Base-by-base conservation (phyloP, 2,329 filamentous ascomycete species). In the Drechslerella coelobrocha region DNA sequence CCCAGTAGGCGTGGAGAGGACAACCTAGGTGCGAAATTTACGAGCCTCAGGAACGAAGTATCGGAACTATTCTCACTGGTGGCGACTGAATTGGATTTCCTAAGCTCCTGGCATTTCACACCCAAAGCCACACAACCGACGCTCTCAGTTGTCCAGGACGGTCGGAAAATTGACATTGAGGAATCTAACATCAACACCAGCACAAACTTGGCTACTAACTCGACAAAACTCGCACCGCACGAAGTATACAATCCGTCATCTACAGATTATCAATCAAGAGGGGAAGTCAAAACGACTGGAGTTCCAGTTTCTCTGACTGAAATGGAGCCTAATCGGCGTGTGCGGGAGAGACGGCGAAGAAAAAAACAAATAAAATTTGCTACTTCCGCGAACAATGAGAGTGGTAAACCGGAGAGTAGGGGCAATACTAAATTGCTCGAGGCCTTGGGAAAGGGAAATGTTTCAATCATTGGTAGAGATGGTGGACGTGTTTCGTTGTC, bases 31-130 rank as follows among this genome's bases (percentile, higher is more conserved):
- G 86, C 88, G 74, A 86, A 89, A 31, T 90, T 95, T 76, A 91
- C 94, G 79, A 93, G 92, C 79, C 81, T 91, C 23, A 86, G 86
- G 74, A 89, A 88, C 72, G 90, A 95, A 76, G 89, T 97, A 59
- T 87, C 89, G 76, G 83, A 83, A 27, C 82, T 97, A 76, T 99
- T 94, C 92, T 89, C 86, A 75, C 88, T 90, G 34, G 84, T 97
- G 57, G 88, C 85, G 76, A 85, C 85, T 48, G 90, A 91, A 73
- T 86, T 99, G 61, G 94, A 99, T 79, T 86, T 90, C 24, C 86
- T 99, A 73, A 92, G 88, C 79, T 96, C 90, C 78, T 96, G 91
- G 88, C 90, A 97, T 81, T 97, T 96, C 84, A 92, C 91, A 79
- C 94, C 94, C 59, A 95, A 92, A 81, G 88, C 90, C 9, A 84